Conservation (phyloP, 1,284 basidiomycete species). For the Ustilago nuda region DNA sequence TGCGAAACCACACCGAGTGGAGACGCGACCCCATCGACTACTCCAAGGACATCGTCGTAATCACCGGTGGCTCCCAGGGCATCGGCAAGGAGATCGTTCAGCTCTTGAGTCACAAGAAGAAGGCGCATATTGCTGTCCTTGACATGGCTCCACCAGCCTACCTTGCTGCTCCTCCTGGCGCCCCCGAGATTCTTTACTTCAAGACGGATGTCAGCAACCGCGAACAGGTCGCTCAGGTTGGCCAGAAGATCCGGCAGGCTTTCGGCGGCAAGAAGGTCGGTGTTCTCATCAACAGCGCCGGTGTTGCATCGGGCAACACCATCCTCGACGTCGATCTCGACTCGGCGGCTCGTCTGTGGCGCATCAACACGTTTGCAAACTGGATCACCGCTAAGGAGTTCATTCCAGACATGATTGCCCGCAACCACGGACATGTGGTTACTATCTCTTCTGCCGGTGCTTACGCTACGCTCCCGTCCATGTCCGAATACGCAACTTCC, state of each 20-base stretch:
- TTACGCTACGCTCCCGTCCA: constrained; percentile 61
- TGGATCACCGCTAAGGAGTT: constrained; percentile 64
- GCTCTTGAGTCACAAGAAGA: constrained; percentile 54
- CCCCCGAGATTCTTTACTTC: constrained; percentile 65
- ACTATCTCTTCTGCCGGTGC: constrained; percentile 62
- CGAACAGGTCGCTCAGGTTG: constrained; percentile 56
- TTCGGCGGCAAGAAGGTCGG: constrained; percentile 55
- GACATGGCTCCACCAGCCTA: constrained; percentile 65
- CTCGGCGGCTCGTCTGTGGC: constrained; percentile 51
- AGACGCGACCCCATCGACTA: constrained; percentile 58
- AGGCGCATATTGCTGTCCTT: constrained; percentile 64
- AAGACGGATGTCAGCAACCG: constrained; percentile 65
- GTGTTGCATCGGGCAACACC: constrained; percentile 60
- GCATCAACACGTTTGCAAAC: constrained; percentile 66
- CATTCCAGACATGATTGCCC: constrained; percentile 60
- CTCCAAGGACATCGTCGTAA: constrained; percentile 63
- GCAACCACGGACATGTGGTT: constrained; percentile 67
- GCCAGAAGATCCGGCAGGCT: constrained; percentile 52
- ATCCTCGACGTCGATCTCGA: constrained; percentile 59
- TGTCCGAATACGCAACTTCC: constrained; percentile 63
- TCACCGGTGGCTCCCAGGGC: constrained; percentile 67
- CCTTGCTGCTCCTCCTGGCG: constrained; percentile 58
- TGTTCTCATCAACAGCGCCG: constrained; percentile 65
- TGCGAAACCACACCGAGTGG: constrained; percentile 58
- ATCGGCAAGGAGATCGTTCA: constrained; percentile 67